Conservation (phyloP, 352 stramenopile species). For the Globisporangium megalacanthum region DNA sequence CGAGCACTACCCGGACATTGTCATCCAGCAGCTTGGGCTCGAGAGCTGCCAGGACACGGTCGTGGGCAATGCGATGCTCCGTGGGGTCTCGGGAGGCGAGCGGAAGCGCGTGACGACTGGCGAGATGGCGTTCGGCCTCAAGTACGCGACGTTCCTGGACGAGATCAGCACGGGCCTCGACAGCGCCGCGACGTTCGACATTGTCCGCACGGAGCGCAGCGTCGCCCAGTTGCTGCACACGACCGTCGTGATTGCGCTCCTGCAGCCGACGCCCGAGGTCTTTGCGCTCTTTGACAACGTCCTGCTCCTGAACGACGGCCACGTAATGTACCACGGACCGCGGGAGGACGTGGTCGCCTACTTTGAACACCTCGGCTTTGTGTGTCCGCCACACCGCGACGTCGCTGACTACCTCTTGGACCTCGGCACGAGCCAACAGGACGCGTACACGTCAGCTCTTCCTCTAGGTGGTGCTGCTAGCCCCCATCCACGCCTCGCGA, state of each 20-base stretch:
- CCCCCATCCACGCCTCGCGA: slow-evolving; percentile 1
- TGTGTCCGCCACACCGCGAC: slow-evolving; percentile 38
- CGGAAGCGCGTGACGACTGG: slow-evolving; percentile 70
- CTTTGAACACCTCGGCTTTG: slow-evolving; percentile 43
- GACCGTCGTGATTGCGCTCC: slow-evolving; percentile 69
- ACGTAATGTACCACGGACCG: slow-evolving; percentile 77
- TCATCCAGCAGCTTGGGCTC: slow-evolving; percentile 36
- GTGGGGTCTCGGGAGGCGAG: slow-evolving; percentile 69
- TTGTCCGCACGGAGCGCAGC: slow-evolving; percentile 38
- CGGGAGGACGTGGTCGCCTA: slow-evolving; percentile 31
- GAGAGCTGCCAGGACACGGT: slow-evolving; percentile 53
- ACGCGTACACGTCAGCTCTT: slow-evolving; percentile 20
- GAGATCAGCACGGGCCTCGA: slow-evolving; percentile 67
- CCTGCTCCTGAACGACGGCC: slow-evolving; percentile 87
- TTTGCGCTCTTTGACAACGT: slow-evolving; percentile 93
- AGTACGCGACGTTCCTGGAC: slow-evolving; percentile 73
- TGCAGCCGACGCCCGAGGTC: slow-evolving; percentile 92
- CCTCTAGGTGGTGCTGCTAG: slow-evolving; percentile 19
- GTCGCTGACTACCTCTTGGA: slow-evolving; percentile 53
- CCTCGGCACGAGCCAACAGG: slow-evolving; percentile 45
- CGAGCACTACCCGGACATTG: slow-evolving; percentile 28
- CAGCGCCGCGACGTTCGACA: slow-evolving; percentile 50
- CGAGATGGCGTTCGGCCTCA: slow-evolving; percentile 80
- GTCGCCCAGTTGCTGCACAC: slow-evolving; percentile 25
- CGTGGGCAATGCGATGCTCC: slow-evolving; percentile 53